These are phyloP conservation scores for Syzygium aqueum DNA, from an alignment of 345 rosid genomes.

Conservation along the genomic window DNA sequence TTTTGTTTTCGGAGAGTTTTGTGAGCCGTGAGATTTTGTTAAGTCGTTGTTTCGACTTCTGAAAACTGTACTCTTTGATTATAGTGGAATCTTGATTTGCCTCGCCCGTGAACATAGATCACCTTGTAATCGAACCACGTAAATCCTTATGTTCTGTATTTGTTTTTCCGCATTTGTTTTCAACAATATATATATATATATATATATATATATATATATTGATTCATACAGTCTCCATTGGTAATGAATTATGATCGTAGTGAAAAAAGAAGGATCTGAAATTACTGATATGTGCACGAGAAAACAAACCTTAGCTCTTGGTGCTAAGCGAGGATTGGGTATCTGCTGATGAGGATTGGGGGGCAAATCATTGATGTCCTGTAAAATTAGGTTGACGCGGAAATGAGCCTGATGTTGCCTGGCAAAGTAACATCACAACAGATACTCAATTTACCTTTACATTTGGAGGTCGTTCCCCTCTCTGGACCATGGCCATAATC, in stretches of 20 bases:
- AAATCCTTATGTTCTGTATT: too few species aligned
- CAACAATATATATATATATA: not conserved
- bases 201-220: not conserved
- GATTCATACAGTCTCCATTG: not conserved
- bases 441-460: slow-evolving; percentile 43
- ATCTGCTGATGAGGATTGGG: slow-evolving; percentile 76
- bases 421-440: not conserved
- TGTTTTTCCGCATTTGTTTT: too few species aligned
- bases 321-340: slow-evolving; percentile 63
- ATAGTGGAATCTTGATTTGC: too few species aligned
- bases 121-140: too few species aligned
- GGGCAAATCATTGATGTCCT: slow-evolving; percentile 88
- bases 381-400: slow-evolving; percentile 14
- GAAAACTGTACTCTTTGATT: too few species aligned
- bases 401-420: not conserved
- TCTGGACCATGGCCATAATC: slow-evolving; percentile 90
- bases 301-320: slow-evolving; percentile 73
- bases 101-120: too few species aligned
- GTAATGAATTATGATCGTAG: not conserved
- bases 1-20: too few species aligned
- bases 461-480: slow-evolving; percentile 94
- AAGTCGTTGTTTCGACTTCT: too few species aligned
- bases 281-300: not conserved
- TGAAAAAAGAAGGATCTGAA: not conserved
- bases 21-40: too few species aligned